Conservation (phyloP, 495 filamentous ascomycete genomes). For the Hypoxylon perforatum region DNA sequence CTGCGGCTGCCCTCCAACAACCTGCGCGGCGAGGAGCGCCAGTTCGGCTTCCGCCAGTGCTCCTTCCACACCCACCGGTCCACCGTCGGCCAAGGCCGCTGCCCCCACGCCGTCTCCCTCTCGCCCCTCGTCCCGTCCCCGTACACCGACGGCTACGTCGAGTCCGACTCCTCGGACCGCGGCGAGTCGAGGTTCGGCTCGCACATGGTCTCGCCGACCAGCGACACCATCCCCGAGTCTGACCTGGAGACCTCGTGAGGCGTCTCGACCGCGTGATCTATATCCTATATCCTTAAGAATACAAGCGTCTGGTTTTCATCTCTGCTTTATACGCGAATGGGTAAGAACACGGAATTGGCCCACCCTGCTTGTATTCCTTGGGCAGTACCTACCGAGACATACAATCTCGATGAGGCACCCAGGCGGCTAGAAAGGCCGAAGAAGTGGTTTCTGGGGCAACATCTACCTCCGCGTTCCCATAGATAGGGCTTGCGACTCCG, state of each 20-base stretch:
- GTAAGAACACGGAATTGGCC: no score
- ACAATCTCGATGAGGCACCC: no score
- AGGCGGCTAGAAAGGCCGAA: no score
- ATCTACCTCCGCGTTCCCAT: no score
- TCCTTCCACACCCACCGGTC: slow-evolving; percentile 61
- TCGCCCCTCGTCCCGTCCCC: slow-evolving; percentile 29
- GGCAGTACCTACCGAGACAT: no score
- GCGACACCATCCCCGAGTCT: slow-evolving; percentile 38
- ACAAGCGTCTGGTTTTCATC: no score
- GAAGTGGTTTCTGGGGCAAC: no score
- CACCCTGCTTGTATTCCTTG: no score
- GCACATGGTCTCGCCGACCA: slow-evolving; percentile 32
- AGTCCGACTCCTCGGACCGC: slow-evolving; percentile 43
- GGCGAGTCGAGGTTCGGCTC: slow-evolving; percentile 34
- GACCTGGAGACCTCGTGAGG: slow-evolving; percentile 32
- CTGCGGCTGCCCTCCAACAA: slow-evolving; percentile 58
- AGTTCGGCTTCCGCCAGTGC: slow-evolving; percentile 61
- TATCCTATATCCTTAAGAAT: no score
- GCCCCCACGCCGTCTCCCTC: slow-evolving; percentile 48
- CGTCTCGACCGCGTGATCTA: no score
- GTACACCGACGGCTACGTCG: slow-evolving; percentile 32
- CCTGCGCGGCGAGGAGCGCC: slow-evolving; percentile 56
- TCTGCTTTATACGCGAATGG: no score
- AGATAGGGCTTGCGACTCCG: no score
- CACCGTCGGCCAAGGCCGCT: slow-evolving; percentile 54